Evolutionary conservation across 2,329 filamentous ascomycete species (phyloP), one percentile per base, ranked within the genome.

Genomic region (Didymosphaeria variabile): DNA sequence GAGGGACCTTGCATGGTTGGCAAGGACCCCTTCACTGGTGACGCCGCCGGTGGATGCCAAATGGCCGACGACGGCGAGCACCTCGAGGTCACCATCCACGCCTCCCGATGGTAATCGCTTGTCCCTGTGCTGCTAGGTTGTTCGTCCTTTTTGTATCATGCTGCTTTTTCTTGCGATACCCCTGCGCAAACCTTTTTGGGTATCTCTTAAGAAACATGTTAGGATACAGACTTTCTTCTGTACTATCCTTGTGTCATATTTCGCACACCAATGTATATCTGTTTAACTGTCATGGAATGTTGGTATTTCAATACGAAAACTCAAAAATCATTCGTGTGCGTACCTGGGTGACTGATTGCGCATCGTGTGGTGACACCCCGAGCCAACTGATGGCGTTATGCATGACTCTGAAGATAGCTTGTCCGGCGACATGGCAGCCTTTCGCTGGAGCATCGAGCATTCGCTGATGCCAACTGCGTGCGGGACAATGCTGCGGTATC

Each of bases 21-120:
- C 58, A 72, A 69, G 63, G 74, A 77, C 63, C 7, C 62, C 42
- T 47, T 61, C 60, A 73, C 73, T 66, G 50, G 52, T 7, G 75
- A 72, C 55, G 59, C 60, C 42, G 69, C 71, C 55, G 75, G 75
- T 59, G 75, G 75, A 36, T 77, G 75, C 72, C 45, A 64, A 55
- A 76, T 76, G 71, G 68, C 60, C 58, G 46, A 58, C 19, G 31
- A 56, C 47, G 47, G 68, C 54, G 75, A 77, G 67, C 64, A 64
- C 47, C 60, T 77, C 61, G 64, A 70, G 55, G 72, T 76, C 55
- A 67, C 67, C 66, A 60, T 67, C 60, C 55, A 52, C 31, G 53
- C 51, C 40, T 5, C 29, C 31, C 40, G 29, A 19, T 55, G 42
- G 40, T 55, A 55, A 46, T 15, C 53, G 19, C 29, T 67, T 63